Conservation (phyloP, 73 alveolate species). For the Symbiodinium natans region DNA sequence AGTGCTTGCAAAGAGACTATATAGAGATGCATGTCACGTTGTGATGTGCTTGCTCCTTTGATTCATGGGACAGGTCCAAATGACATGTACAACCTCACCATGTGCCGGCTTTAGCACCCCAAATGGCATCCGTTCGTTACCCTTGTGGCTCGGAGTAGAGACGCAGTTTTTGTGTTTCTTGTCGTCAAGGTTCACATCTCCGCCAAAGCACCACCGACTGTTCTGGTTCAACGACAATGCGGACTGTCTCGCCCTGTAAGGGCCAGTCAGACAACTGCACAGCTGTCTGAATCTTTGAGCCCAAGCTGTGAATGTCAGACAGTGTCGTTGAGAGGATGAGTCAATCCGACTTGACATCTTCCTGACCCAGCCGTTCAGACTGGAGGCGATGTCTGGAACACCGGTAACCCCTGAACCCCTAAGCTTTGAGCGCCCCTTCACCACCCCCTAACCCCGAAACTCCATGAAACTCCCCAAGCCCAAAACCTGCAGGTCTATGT, state of each 20-base stretch:
- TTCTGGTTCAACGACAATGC: constrained; percentile 71
- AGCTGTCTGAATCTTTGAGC: too few species aligned
- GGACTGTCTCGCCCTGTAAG: constrained; percentile 9
- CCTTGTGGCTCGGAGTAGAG: not conserved
- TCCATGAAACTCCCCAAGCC: too few species aligned
- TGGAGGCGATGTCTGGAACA: constrained; percentile 16
- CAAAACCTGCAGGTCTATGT: constrained; percentile 65
- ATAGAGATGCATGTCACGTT: too few species aligned
- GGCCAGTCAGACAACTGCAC: too few species aligned
- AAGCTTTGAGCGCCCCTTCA: too few species aligned
- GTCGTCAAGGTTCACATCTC: constrained; percentile 59
- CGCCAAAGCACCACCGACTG: constrained; percentile 67
- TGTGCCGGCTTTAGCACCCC: not conserved
- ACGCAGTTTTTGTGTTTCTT: not conserved
- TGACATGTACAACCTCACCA: constrained; percentile 72
- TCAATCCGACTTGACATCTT: constrained; percentile 70
- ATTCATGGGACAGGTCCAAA: constrained; percentile 88
- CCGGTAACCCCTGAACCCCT: too few species aligned
- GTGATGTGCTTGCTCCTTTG: too few species aligned
- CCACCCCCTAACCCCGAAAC: too few species aligned
- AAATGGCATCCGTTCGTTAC: not conserved
- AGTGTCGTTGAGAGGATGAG: constrained; percentile 51
- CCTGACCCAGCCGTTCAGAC: constrained; percentile 84
- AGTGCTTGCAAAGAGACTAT: too few species aligned
- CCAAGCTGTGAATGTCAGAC: too few species aligned